Evolutionary conservation across 495 filamentous ascomycete species (phyloP).

Genomic region (Ramalina intermedia): DNA sequence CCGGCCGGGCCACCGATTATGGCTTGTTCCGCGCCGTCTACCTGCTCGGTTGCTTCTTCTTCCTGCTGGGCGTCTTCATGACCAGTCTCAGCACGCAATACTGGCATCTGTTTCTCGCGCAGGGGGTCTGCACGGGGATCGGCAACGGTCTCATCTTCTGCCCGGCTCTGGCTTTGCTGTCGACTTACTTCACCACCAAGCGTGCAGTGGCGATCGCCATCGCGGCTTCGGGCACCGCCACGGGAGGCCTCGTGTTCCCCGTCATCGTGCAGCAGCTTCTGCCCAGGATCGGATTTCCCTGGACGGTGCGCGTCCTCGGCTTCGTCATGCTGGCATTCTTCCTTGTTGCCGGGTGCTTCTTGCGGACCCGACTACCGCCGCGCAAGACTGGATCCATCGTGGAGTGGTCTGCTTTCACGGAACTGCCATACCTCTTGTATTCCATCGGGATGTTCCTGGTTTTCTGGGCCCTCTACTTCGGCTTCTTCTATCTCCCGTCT

Average conservation of each 20-base stretch:
- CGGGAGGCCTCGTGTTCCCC: slow-evolving; percentile 66
- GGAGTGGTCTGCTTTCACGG: slow-evolving; percentile 53
- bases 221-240: slow-evolving; percentile 51
- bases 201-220: slow-evolving; percentile 56
- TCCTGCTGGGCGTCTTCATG: slow-evolving; percentile 56
- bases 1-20: slow-evolving; percentile 52
- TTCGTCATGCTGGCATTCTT: slow-evolving; percentile 53
- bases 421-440: slow-evolving; percentile 53
- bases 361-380: slow-evolving; percentile 49
- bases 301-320: slow-evolving; percentile 63
- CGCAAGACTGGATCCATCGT: slow-evolving; percentile 47
- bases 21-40: slow-evolving; percentile 51
- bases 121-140: slow-evolving; percentile 63
- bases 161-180: slow-evolving; percentile 49
- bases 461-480: slow-evolving; percentile 59
- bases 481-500: slow-evolving; percentile 33
- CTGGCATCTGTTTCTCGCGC: slow-evolving; percentile 72
- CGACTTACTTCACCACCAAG: slow-evolving; percentile 60
- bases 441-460: slow-evolving; percentile 47
- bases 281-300: slow-evolving; percentile 56
- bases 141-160: slow-evolving; percentile 62
- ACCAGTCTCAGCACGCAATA: slow-evolving; percentile 50
- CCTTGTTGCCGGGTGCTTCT: slow-evolving; percentile 36
- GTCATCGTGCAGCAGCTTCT: slow-evolving; percentile 55
- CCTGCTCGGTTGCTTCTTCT: slow-evolving; percentile 38